phyloP scores from a whole-genome alignment of 1,284 basidiomycete genomes.

The Retiboletus fuscus region DNA sequence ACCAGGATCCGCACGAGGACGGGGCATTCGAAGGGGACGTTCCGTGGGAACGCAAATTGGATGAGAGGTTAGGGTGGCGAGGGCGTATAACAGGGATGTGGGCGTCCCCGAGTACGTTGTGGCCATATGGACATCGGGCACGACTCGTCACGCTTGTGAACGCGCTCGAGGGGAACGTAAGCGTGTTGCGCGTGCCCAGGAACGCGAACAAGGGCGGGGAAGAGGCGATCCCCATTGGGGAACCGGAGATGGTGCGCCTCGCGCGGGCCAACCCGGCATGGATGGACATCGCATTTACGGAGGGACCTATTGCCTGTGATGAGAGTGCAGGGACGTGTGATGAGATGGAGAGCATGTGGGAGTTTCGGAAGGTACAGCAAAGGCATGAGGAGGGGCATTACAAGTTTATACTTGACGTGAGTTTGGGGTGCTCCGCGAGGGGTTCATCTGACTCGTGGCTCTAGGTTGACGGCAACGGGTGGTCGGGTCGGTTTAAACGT shows the following conservation, averaged over 20 bases:
- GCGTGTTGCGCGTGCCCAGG: constrained; percentile 35
- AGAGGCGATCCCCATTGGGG: constrained; percentile 54
- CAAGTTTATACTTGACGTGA: constrained; percentile 75
- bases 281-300: constrained; percentile 70
- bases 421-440: constrained; percentile 32
- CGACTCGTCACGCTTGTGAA: constrained; percentile 54
- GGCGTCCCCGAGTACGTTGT: constrained; percentile 56
- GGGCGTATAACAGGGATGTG: constrained; percentile 75
- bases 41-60: constrained; percentile 66
- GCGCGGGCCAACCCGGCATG: constrained; percentile 60
- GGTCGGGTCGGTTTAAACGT: constrained; percentile 76
- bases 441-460: not conserved
- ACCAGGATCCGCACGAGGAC: constrained; percentile 10
- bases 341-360: constrained; percentile 57
- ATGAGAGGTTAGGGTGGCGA: constrained; percentile 71
- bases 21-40: constrained; percentile 58
- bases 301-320: constrained; percentile 59
- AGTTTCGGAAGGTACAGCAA: constrained; percentile 59
- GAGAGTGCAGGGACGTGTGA: constrained; percentile 53
- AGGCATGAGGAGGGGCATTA: constrained; percentile 63
- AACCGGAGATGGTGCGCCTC: constrained; percentile 51
- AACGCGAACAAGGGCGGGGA: not conserved
- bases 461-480: constrained; percentile 75
- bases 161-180: constrained; percentile 48
- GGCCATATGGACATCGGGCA: constrained; percentile 63